Percentiles rank a stretch among this genome's conserved stretches.
phyloP scores from a whole-genome alignment of 495 filamentous ascomycete species.

The Xylaria nigripes region DNA sequence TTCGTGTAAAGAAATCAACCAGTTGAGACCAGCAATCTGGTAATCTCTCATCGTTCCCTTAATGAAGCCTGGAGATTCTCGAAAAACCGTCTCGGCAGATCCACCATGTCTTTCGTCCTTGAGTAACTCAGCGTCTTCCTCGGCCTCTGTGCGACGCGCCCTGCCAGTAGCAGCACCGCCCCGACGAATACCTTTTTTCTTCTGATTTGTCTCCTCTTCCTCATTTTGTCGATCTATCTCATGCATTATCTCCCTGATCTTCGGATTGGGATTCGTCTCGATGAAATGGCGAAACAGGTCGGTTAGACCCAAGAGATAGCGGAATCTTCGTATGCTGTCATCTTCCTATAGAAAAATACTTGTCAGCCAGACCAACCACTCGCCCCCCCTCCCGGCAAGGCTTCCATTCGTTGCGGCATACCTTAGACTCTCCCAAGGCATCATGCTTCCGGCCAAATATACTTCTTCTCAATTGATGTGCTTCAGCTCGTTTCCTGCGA shows the following conservation, averaged over 20 bases:
- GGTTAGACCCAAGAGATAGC: slow-evolving; percentile 90
- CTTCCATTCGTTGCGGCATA: slow-evolving; percentile 32
- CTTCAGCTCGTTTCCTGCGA: slow-evolving; percentile 75
- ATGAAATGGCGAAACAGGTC: slow-evolving; percentile 99
- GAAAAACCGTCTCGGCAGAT: slow-evolving; percentile 78
- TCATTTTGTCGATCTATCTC: slow-evolving; percentile 91
- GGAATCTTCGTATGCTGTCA: slow-evolving; percentile 90
- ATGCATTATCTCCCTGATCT: slow-evolving; percentile 80
- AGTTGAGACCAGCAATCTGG: slow-evolving; percentile 89
- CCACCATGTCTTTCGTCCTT: slow-evolving; percentile 84
- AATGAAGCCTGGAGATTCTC: slow-evolving; percentile 84
- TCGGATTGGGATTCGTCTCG: slow-evolving; percentile 88
- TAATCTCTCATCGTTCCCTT: slow-evolving; percentile 93
- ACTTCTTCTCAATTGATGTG: slow-evolving; percentile 76
- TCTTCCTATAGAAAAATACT: slow-evolving; percentile 57
- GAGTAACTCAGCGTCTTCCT: slow-evolving; percentile 93
- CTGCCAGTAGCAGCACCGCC: slow-evolving; percentile 78
- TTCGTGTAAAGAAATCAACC: slow-evolving; percentile 96
- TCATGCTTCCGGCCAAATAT: slow-evolving; percentile 94
- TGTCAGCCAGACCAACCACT: slow-evolving; percentile 14
- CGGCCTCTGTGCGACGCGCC: slow-evolving; percentile 84
- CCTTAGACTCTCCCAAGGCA: slow-evolving; percentile 80
- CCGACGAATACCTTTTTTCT: slow-evolving; percentile 63
- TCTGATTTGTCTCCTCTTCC: slow-evolving; percentile 61
- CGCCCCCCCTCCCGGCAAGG: background rate